Evolutionary conservation across 192 early-diverging fungal species (phyloP), one percentile per base, ranked within the genome.

Genomic region (Tieghemiomyces parasiticus): DNA sequence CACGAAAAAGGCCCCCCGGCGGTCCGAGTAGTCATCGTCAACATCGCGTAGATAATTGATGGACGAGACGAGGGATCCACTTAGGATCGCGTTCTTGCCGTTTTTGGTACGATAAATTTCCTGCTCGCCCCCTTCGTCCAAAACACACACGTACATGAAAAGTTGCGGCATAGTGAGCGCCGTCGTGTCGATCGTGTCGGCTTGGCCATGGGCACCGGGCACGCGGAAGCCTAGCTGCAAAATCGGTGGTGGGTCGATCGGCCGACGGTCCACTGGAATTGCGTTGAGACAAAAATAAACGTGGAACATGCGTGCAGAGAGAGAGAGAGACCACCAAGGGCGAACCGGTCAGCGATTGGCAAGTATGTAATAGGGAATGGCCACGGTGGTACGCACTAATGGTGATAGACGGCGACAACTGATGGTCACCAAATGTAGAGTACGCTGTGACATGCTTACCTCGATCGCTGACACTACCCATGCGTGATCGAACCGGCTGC

Each of bases 1-100:
- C 26, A 96, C 93, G 81, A 96, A 96, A 67, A 91, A 93, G 0
- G 88, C 91, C 19, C 91, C 91, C n/a, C n/a, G n/a, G n/a, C n/a
- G n/a, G 63, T 89, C 87, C 13, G 33, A 45, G 60, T n/a, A n/a
- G n/a, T n/a, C n/a, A n/a, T 81, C 79, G 58, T 87, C 86, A n/a
- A 81, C 76, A 63, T 94, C 93, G 50, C 89, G 88, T 53, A 97
- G 73, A 2, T 86, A 81, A 63, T 92, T 88, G 25, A 94, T 68
- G 8, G 91, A 93, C 0, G 90, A 93, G 14, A 97, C 91, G 47
- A 91, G 86, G 16, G 90, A 87, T 12, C 93, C 93, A 8, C 91
- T 88, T 24, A 88, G 90, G 29, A 69, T 68, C 0, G 64, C 46
- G 35, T 86, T 91, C 59, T 85, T 86, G 34, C 86, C 87, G 58